phyloP scores from a whole-genome alignment of 169 alveolate species.

The Ophryocystis elektroscirrha region DNA sequence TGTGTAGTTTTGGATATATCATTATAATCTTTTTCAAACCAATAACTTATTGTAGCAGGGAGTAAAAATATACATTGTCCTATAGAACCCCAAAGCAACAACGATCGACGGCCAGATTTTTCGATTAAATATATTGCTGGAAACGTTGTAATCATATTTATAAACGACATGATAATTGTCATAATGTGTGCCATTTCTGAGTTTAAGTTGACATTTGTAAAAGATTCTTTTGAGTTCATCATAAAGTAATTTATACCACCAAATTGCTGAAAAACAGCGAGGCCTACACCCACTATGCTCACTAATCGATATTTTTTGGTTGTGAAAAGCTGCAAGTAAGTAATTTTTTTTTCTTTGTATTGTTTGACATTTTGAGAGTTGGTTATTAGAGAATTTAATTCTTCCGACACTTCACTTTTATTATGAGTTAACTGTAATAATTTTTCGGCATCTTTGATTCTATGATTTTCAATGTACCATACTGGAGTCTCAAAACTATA shows the following conservation, averaged over 20 bases:
- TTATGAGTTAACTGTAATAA: slow-evolving; percentile 5
- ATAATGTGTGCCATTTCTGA: slow-evolving; percentile 18
- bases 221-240: slow-evolving; percentile 33
- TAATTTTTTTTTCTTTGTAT: slow-evolving; percentile 2
- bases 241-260: slow-evolving; percentile 40
- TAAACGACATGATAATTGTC: slow-evolving; percentile 18
- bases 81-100: slow-evolving; percentile 27
- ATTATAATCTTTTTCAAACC: neutral
- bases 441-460: slow-evolving; percentile 4
- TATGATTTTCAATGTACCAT: slow-evolving; percentile 11
- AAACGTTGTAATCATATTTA: slow-evolving; percentile 23
- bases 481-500: slow-evolving; percentile 22
- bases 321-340: slow-evolving; percentile 2
- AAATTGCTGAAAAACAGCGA: slow-evolving; percentile 35
- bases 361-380: slow-evolving; percentile 4
- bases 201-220: slow-evolving; percentile 22
- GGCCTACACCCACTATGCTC: slow-evolving; percentile 23
- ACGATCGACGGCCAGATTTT: slow-evolving; percentile 34
- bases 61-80: slow-evolving; percentile 17
- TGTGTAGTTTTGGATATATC: slow-evolving; percentile 11
- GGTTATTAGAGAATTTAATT: slow-evolving; percentile 2
- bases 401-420: slow-evolving; percentile 9
- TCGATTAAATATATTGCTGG: slow-evolving; percentile 29
- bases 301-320: slow-evolving; percentile 19
- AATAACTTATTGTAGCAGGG: slow-evolving; percentile 32